phyloP scores from a whole-genome alignment of 768 basidiomycete species.

The Dioszegia crocea region DNA sequence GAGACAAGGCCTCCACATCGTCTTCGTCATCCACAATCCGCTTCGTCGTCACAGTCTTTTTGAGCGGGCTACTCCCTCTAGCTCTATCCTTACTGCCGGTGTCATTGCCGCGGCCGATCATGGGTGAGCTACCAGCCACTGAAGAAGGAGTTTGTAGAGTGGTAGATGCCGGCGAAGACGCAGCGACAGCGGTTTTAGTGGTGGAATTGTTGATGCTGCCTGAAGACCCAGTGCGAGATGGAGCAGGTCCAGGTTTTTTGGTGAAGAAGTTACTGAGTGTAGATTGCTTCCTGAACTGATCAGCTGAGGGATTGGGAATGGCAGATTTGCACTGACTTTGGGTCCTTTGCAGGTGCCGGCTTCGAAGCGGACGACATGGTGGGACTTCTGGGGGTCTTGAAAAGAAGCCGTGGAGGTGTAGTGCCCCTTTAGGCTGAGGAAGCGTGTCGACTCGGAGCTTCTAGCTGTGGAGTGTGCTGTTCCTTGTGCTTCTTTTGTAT shows the following conservation, averaged over 20 bases:
- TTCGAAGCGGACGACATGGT: neutral
- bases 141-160: conserved; percentile 27
- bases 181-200: neutral
- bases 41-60: conserved; percentile 8
- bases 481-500: too few relatives aligned
- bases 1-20: conserved; percentile 27
- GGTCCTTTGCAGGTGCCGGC: neutral
- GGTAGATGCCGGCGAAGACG: conserved; percentile 22
- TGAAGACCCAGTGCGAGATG: conserved; percentile 17
- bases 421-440: too few relatives aligned
- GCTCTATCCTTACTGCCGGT: neutral
- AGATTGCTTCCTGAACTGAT: conserved; percentile 36
- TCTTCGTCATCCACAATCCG: neutral
- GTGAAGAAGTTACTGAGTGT: conserved; percentile 48
- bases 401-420: too few relatives aligned
- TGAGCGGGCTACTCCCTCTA: conserved; percentile 23
- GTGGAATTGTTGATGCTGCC: conserved; percentile 1
- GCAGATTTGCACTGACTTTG: neutral
- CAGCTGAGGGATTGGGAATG: neutral
- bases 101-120: conserved; percentile 8
- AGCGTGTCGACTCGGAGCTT: neutral
- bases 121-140: conserved; percentile 25
- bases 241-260: conserved; percentile 34
- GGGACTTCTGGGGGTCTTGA: too few relatives aligned
- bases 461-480: neutral